phyloP scores from a whole-genome alignment of 345 rosid genomes.

The Arabis hirsuta region DNA sequence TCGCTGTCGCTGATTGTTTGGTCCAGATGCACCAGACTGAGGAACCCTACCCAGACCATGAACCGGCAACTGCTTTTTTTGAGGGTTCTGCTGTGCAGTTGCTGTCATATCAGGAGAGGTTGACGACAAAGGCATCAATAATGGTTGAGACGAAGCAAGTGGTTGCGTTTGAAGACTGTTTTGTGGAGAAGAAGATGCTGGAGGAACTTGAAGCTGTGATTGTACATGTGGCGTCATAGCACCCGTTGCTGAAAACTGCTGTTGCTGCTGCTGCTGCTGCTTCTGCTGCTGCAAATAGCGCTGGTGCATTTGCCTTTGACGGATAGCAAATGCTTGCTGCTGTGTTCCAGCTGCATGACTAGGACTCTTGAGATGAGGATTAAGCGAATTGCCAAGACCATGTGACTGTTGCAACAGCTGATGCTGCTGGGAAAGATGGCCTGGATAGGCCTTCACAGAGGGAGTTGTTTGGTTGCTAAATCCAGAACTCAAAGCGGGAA shows the following conservation, averaged over 20 bases:
- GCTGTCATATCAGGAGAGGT: constrained; percentile 64
- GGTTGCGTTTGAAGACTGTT: constrained; percentile 68
- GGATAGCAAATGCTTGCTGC: constrained; percentile 70
- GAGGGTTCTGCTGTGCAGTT: constrained; percentile 50
- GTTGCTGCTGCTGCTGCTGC: constrained; percentile 33
- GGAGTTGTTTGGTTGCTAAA: constrained; percentile 71
- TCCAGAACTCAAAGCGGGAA: constrained; percentile 62
- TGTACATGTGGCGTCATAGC: constrained; percentile 61
- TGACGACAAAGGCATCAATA: constrained; percentile 53
- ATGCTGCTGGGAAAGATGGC: constrained; percentile 73
- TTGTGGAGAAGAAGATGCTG: constrained; percentile 69
- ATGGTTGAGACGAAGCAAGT: constrained; percentile 56
- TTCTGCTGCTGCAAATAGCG: constrained; percentile 67
- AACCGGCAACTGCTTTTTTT: constrained; percentile 59
- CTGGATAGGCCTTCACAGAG: constrained; percentile 62
- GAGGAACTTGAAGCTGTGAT: constrained; percentile 61
- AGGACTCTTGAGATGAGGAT: constrained; percentile 63
- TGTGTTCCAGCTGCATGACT: constrained; percentile 62
- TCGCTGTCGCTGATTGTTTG: constrained; percentile 68
- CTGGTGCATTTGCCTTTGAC: constrained; percentile 70
- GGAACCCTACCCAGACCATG: constrained; percentile 60
- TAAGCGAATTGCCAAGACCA: constrained; percentile 56
- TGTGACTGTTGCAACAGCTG: constrained; percentile 66
- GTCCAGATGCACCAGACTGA: constrained; percentile 51
- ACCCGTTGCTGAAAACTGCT: constrained; percentile 65